Base-by-base conservation (phyloP, 169 alveolate species). In the Plasmodium vivax region DNA sequence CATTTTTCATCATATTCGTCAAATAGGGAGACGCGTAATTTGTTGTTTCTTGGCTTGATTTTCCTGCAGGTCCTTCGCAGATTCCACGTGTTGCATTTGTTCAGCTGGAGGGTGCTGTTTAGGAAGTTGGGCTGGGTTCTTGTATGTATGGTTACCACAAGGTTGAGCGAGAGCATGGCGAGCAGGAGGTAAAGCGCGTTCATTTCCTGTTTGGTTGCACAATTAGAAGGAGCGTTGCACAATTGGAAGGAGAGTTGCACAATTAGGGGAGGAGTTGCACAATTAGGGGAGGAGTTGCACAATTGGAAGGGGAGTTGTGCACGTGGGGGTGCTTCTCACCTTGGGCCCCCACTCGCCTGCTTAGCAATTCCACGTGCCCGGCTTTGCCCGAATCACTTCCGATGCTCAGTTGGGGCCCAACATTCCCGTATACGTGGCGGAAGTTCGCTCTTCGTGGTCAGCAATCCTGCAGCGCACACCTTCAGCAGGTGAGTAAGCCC, bases 1-100 rank as follows among this genome's bases (percentile, higher is more conserved):
- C 93, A 87, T 19, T 87, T 87, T 58, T 87, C 93, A 56, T 87
- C 93, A 45, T 87, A 87, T 43, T 87, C 87, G 30, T 87, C 93
- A 87, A 87, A 87, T n/a, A 87, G 23, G 41, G 85, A 77, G n/a
- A 32, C 38, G 71, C n/a, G 36, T 6, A 79, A 14, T 32, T 77
- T 87, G 68, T 77, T 58, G 16, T 45, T 87, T 45, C 85, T 77
- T 16, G 19, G 62, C 56, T 77, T 75, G 41, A 75, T 34, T 79
- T n/a, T 87, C 68, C 82, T n/a, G 45, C 43, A 75, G 38, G 36
- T 27, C 77, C 87, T 87, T 19, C 34, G 62, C 27, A 75, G 30
- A 8, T 87, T 56, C 6, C 75, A n/a, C 6, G 82, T 75, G 36
- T 56, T 77, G 51, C 81, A 27, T 87, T 77, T 87, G 71, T 77